phyloP scores from a whole-genome alignment of 1,284 basidiomycete species.

The Agroathelia rolfsii region DNA sequence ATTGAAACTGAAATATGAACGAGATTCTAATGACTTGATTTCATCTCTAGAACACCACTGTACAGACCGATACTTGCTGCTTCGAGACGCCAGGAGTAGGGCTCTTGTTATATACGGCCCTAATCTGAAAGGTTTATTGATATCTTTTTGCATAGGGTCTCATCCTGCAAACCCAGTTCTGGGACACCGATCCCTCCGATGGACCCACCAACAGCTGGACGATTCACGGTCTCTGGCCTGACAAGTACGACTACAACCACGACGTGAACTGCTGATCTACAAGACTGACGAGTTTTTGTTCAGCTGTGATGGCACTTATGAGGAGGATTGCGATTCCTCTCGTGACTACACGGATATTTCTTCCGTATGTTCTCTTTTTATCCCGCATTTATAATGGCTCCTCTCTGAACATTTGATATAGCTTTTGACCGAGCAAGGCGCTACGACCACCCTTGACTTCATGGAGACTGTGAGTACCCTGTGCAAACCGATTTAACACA shows the following conservation, averaged over 20 bases:
- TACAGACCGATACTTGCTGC: slow-evolving; percentile 35
- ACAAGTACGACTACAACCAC: slow-evolving; percentile 36
- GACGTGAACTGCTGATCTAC: background rate
- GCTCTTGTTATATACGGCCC: slow-evolving; percentile 14
- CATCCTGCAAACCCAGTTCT: slow-evolving; percentile 60
- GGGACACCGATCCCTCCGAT: slow-evolving; percentile 53
- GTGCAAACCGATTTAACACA: background rate
- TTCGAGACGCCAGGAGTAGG: slow-evolving; percentile 41
- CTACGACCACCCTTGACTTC: slow-evolving; percentile 50
- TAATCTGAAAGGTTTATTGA: background rate
- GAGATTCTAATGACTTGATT: slow-evolving; percentile 9
- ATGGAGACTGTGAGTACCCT: slow-evolving; percentile 42
- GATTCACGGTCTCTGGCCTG: slow-evolving; percentile 72
- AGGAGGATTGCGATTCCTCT: slow-evolving; percentile 53
- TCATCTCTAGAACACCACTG: slow-evolving; percentile 23
- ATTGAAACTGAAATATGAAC: too few relatives aligned
- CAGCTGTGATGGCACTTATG: slow-evolving; percentile 63
- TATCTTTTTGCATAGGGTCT: slow-evolving; percentile 34
- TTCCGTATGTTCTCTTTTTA: slow-evolving; percentile 24
- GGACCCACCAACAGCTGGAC: slow-evolving; percentile 66
- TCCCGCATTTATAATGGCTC: background rate
- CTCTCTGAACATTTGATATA: slow-evolving; percentile 16
- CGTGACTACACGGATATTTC: slow-evolving; percentile 51
- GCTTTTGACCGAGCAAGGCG: slow-evolving; percentile 52
- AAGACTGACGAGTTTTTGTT: slow-evolving; percentile 7